Conservation (phyloP, 2,329 filamentous ascomycete genomes). For the Zymoseptoria brevis region DNA sequence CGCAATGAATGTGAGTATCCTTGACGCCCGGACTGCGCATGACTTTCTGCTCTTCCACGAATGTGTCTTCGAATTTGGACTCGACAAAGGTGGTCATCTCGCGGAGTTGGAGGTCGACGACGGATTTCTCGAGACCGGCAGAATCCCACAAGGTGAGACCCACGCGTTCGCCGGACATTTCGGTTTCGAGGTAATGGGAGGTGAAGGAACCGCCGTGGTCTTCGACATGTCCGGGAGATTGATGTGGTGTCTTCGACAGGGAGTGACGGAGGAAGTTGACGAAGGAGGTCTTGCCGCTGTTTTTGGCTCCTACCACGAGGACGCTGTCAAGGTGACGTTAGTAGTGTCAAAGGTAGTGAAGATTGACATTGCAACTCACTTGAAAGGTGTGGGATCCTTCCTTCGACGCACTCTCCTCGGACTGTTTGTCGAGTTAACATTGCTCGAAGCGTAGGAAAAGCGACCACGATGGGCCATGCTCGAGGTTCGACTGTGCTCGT, state of each 20-base stretch:
- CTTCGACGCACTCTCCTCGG: constrained; percentile 84
- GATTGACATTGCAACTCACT: constrained; percentile 55
- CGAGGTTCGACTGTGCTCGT: constrained; percentile 54
- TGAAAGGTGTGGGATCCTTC: constrained; percentile 97
- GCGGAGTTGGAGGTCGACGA: constrained; percentile 87
- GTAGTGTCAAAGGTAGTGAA: not conserved
- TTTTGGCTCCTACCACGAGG: constrained; percentile 78
- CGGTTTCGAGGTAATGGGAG: constrained; percentile 85
- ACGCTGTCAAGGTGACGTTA: constrained; percentile 49
- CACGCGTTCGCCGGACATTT: constrained; percentile 84
- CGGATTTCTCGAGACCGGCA: constrained; percentile 84
- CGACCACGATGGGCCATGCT: constrained; percentile 96
- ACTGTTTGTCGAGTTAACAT: constrained; percentile 78
- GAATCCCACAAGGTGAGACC: constrained; percentile 96
- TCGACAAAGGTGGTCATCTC: constrained; percentile 90
- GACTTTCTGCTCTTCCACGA: constrained; percentile 95
- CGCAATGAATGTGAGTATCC: constrained; percentile 95
- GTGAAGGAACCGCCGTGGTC: constrained; percentile 52
- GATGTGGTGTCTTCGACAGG: constrained; percentile 72
- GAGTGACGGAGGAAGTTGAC: constrained; percentile 89
- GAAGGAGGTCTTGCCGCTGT: constrained; percentile 91
- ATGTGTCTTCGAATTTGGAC: constrained; percentile 97
- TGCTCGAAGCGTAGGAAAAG: constrained; percentile 91
- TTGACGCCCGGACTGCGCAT: constrained; percentile 83
- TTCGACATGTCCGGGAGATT: constrained; percentile 41